Conservation (phyloP, 2,329 filamentous ascomycete species). For the Cordyceps pruinosa region DNA sequence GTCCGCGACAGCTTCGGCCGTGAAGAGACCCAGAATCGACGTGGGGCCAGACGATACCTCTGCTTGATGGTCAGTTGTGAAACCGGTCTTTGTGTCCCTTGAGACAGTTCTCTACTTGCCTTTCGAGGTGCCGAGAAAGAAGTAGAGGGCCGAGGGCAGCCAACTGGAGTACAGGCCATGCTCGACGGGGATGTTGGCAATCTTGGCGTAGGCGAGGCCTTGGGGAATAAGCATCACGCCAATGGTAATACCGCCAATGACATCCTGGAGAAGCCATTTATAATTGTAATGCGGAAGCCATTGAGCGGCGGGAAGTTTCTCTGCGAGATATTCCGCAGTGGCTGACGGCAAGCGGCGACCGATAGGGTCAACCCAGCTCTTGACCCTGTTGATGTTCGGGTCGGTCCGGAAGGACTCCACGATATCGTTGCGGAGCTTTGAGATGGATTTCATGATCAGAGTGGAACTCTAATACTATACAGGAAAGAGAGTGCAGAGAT, state of each 20-base stretch:
- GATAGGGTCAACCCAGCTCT: constrained; percentile 20
- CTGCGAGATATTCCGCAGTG: constrained; percentile 47
- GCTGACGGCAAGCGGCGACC: constrained; percentile 39
- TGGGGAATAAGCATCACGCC: constrained; percentile 56
- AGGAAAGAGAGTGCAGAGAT: not conserved
- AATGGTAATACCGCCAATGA: constrained; percentile 54
- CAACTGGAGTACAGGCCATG: constrained; percentile 55
- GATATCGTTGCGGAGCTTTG: constrained; percentile 16
- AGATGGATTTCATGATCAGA: constrained; percentile 17
- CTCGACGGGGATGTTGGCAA: constrained; percentile 54
- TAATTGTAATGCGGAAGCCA: constrained; percentile 58
- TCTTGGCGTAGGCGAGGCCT: constrained; percentile 54
- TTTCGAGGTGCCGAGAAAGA: constrained; percentile 56
- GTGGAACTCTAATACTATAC: not conserved
- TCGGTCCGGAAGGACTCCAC: constrained; percentile 20
- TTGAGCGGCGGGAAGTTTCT: constrained; percentile 55
- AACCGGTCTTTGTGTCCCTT: too few relatives aligned
- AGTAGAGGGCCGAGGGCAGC: constrained; percentile 50
- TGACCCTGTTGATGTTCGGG: constrained; percentile 21
- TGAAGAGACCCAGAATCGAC: constrained; percentile 57
- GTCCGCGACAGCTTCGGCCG: constrained; percentile 51
- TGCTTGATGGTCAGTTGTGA: constrained; percentile 19
- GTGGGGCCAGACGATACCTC: constrained; percentile 58
- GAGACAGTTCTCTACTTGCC: constrained; percentile 28
- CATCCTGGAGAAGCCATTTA: constrained; percentile 54